Conservation (phyloP, 1,139 yeast species). For the Komagataea norvegica region DNA sequence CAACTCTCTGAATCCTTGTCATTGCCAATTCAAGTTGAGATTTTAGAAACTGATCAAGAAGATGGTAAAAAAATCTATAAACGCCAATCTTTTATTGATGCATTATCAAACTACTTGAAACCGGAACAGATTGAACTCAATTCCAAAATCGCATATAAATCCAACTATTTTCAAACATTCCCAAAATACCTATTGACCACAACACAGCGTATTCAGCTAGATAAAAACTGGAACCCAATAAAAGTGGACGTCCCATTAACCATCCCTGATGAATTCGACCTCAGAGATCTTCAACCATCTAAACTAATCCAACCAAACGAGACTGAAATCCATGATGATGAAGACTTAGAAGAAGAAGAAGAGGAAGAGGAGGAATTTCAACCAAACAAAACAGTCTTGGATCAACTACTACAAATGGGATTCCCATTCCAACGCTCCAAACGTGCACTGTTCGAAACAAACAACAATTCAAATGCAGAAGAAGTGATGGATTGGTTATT, state of each 20-base stretch:
- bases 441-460: slow-evolving; percentile 69
- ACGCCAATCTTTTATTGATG: slow-evolving; percentile 47
- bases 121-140: slow-evolving; percentile 66
- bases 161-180: slow-evolving; percentile 53
- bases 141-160: slow-evolving; percentile 38
- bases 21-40: slow-evolving; percentile 48
- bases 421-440: slow-evolving; percentile 64
- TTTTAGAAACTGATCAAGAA: slow-evolving; percentile 37
- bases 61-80: slow-evolving; percentile 45
- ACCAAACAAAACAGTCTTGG: slow-evolving; percentile 54
- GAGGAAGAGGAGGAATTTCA: slow-evolving; percentile 36
- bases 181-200: slow-evolving; percentile 72
- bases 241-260: slow-evolving; percentile 72
- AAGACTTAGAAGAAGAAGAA: slow-evolving; percentile 41
- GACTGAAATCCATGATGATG: slow-evolving; percentile 32
- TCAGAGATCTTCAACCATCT: slow-evolving; percentile 34
- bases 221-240: slow-evolving; percentile 79
- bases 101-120: slow-evolving; percentile 42
- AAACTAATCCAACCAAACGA: slow-evolving; percentile 29
- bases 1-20: slow-evolving; percentile 68
- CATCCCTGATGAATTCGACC: slow-evolving; percentile 45
- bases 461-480: slow-evolving; percentile 58
- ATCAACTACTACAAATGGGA: slow-evolving; percentile 75
- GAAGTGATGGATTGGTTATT: slow-evolving; percentile 90
- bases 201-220: slow-evolving; percentile 74